Base-by-base conservation (phyloP, 805 yeast genomes). In the Starmerella scarabaei region DNA sequence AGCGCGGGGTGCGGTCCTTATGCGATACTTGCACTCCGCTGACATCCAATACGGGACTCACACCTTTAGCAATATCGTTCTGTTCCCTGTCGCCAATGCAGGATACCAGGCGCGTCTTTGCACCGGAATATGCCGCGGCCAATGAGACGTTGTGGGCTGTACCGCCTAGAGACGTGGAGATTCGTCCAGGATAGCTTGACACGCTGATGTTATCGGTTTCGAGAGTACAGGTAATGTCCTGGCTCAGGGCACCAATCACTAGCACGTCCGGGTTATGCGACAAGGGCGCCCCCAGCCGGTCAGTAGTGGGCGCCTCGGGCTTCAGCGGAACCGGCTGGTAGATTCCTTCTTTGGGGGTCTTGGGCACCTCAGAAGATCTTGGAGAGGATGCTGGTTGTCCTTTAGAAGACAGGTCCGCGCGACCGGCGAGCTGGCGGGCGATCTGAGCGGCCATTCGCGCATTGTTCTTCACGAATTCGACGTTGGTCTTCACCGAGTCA, bases 61-160 rank as follows among this genome's bases (percentile, higher is more conserved):
- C 44, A 52, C 44, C 29, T 52, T 42, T 35, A 24, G 42, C 34
- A 17, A 52, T 30, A 3, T 48, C 48, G 4, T 33, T 48, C 24
- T 45, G 47, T 11, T 52, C 60, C 65, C 53, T 42, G 20, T 40
- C 44, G 24, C 51, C 53, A 19, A 49, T 37, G 21, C 45, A 38
- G 8, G 52, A 35, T 3, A 49, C 40, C 7, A 49, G 42, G 4
- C 45, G 41, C 15, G 51, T 48, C 4, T 33, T 0, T 54, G 51
- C 3, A 47, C 49, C 36, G 45, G 59, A 3, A 51, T 47, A 43
- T 65, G 69, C 52, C 3, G 79, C 64, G 0, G 91, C 88, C n/a
- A 71, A 52, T 0, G 82, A 75, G 14, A 84, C 75, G 51, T 85
- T 84, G 55, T 71, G 76, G 0, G 84, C 95, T 2, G 84, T 94